Conservation (phyloP, 768 basidiomycete species). For the Psilocybe azurescens region DNA sequence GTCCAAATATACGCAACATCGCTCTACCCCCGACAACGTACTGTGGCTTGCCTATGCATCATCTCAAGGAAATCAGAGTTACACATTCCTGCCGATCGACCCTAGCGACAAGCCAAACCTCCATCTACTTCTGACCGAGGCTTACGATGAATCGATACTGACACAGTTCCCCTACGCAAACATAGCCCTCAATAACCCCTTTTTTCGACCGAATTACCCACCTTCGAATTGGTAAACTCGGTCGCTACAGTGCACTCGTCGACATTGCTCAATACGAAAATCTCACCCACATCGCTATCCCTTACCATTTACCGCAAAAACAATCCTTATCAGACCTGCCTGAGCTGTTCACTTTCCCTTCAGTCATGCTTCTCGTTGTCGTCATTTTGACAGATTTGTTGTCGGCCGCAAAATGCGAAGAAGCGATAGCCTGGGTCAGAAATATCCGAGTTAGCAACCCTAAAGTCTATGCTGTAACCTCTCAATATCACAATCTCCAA, state of each 20-base stretch:
- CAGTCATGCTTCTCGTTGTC: conserved; percentile 20
- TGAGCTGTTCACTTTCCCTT: conserved; percentile 17
- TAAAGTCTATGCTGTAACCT: conserved; percentile 18
- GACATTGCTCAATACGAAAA: conserved; percentile 22
- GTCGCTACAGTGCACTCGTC: conserved; percentile 18
- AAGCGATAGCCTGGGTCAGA: conserved; percentile 22
- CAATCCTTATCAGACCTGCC: conserved; percentile 18
- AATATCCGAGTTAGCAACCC: conserved; percentile 3
- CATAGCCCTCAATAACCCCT: conserved; percentile 14
- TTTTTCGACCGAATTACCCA: conserved; percentile 27
- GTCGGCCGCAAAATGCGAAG: conserved; percentile 3
- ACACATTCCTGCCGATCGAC: not conserved
- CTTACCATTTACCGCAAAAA: conserved; percentile 19
- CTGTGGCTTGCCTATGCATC: conserved; percentile 24
- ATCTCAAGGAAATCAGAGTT: not conserved
- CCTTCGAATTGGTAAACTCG: conserved; percentile 21
- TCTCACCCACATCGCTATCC: conserved; percentile 28
- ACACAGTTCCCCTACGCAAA: not conserved
- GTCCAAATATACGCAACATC: conserved; percentile 20
- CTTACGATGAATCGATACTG: conserved; percentile 15
- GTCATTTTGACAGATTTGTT: conserved; percentile 22
- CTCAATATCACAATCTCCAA: conserved; percentile 15
- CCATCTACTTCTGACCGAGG: conserved; percentile 21
- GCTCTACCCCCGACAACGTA: conserved; percentile 26
- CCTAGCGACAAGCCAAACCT: conserved; percentile 17